Percentiles rank a stretch among this genome's conserved stretches.
Evolutionary conservation across 305 asterid genomes (phyloP).

Genomic region (Solanum hybrid): DNA sequence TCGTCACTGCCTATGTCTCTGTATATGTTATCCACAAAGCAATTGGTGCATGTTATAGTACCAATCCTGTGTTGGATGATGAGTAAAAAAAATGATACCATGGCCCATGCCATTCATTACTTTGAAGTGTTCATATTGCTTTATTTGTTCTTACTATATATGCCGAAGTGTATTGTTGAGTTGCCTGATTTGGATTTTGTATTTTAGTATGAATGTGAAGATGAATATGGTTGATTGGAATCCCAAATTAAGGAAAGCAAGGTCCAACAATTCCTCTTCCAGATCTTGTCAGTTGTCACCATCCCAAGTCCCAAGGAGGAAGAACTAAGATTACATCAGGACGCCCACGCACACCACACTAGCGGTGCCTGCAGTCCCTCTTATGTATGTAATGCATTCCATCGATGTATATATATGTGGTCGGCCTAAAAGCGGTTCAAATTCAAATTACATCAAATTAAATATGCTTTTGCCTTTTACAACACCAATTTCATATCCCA

Average conservation of each 20-base stretch:
- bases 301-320: no score
- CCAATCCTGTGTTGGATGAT: background rate
- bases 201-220: constrained; percentile 34
- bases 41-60: background rate
- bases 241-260: constrained; percentile 34
- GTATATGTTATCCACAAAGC: constrained; percentile 4
- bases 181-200: background rate
- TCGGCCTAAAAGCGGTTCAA: no score
- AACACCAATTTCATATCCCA: no score
- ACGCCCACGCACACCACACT: no score
- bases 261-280: constrained; percentile 52
- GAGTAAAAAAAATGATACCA: background rate
- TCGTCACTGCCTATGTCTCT: background rate
- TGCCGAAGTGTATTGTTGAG: background rate
- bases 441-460: no score
- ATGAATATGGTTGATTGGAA: constrained; percentile 47
- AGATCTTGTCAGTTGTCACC: constrained; percentile 24
- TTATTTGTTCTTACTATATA: background rate
- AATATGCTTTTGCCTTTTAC: no score
- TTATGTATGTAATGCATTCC: no score
- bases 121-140: no score
- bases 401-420: no score
- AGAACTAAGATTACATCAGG: no score
- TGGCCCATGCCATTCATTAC: background rate
- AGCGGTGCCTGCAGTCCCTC: no score